phyloP scores from a whole-genome alignment of 352 stramenopile species.

The Pelagophyceae sp. region DNA sequence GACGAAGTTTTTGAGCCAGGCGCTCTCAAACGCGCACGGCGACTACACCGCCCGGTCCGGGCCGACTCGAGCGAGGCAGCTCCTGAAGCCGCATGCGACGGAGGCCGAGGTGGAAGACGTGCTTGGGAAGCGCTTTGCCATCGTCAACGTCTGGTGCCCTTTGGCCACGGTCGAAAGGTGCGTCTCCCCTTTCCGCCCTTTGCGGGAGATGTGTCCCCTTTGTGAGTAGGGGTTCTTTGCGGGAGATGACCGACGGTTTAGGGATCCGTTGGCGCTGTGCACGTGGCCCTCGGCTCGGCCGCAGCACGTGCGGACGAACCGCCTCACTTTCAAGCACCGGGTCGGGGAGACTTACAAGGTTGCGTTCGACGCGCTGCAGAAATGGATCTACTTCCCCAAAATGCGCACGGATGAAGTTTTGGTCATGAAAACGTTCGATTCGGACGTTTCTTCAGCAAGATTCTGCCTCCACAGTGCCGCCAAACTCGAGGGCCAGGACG shows the following conservation, averaged over 20 bases:
- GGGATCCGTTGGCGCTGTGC: no score
- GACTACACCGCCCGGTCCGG: constrained; percentile 3
- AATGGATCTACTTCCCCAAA: background rate
- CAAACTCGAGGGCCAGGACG: background rate
- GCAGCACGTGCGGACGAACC: background rate
- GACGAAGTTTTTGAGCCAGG: background rate
- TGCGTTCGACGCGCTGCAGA: background rate
- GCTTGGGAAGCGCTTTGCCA: background rate
- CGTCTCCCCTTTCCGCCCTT: background rate
- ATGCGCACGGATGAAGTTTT: background rate
- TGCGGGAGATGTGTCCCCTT: no score
- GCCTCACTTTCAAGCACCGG: background rate
- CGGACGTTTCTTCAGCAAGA: background rate
- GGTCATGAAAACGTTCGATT: background rate
- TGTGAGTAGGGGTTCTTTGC: background rate
- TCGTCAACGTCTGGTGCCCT: constrained; percentile 5
- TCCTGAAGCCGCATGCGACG: background rate
- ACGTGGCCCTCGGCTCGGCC: background rate
- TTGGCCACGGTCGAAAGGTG: background rate
- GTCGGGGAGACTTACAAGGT: constrained; percentile 6
- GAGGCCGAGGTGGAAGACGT: background rate
- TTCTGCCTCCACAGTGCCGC: constrained; percentile 1
- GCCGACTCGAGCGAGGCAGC: background rate
- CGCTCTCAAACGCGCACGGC: background rate
- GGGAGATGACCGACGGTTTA: background rate